A percentile compares a stretch with the other conserved stretches of the same genome.
These are phyloP conservation scores for Thalassiosira delicatula DNA, from an alignment of 352 stramenopile species.

Conservation along the genomic window DNA sequence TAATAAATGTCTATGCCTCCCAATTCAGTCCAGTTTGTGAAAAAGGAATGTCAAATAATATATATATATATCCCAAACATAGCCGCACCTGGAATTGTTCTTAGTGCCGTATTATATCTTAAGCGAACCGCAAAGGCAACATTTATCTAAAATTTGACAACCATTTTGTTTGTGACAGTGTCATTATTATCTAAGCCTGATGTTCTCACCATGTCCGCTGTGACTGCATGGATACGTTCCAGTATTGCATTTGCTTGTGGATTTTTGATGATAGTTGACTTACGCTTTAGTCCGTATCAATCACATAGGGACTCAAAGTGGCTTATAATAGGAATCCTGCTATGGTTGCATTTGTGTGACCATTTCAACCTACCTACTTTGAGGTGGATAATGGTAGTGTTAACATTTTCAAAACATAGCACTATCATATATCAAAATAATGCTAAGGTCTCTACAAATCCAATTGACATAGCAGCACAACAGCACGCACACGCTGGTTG, in stretches of 20 bases:
- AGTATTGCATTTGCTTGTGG: slow-evolving; percentile 42
- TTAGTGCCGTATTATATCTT: slow-evolving; percentile 30
- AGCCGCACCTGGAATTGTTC: slow-evolving; percentile 39
- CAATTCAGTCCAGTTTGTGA: no score
- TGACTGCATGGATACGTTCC: slow-evolving; percentile 38
- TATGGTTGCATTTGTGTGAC: no score
- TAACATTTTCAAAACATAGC: no score
- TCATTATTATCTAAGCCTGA: slow-evolving; percentile 40
- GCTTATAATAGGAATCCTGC: no score
- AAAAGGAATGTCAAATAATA: slow-evolving; percentile 64
- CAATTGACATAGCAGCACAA: no score
- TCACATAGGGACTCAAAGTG: slow-evolving; percentile 29
- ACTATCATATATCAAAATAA: no score
- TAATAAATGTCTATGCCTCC: slow-evolving; percentile 30
- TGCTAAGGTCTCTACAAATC: no score
- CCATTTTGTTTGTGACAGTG: slow-evolving; percentile 3
- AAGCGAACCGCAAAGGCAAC: slow-evolving; percentile 43
- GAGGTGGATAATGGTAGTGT: no score
- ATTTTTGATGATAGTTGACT: slow-evolving; percentile 51
- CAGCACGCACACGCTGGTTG: no score
- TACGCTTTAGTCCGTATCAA: slow-evolving; percentile 44
- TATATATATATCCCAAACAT: slow-evolving; percentile 63
- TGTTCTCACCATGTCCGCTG: slow-evolving; percentile 34
- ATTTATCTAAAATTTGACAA: slow-evolving; percentile 41
- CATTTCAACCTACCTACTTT: no score